Evolutionary conservation across 225 moss, liverwort and hornwort genomes (phyloP).

Genomic region (Ulota crispa): DNA sequence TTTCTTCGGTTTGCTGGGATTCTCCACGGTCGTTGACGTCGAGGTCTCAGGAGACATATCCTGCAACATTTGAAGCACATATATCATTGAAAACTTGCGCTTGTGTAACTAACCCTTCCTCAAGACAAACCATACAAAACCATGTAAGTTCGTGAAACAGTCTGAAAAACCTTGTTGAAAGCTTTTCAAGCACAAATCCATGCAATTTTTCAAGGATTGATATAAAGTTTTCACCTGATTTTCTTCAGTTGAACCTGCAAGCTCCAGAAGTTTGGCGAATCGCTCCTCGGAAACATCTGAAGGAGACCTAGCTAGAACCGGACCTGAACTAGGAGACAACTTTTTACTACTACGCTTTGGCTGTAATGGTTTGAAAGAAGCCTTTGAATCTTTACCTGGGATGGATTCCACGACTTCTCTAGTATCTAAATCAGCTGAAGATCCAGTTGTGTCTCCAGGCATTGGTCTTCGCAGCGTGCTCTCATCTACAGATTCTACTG

Average conservation of each 20-base stretch:
- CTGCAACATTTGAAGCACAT: slow-evolving; percentile 17
- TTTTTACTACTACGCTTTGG: slow-evolving; percentile 17
- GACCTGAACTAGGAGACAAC: slow-evolving; percentile 3
- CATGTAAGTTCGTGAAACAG: background rate
- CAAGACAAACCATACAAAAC: background rate
- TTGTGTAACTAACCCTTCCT: slow-evolving; percentile 1
- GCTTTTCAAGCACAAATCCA: slow-evolving; percentile 3
- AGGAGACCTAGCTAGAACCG: background rate
- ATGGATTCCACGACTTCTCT: slow-evolving; percentile 9
- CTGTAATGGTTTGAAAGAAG: slow-evolving; percentile 18
- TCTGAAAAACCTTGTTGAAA: background rate
- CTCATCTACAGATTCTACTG: slow-evolving; percentile 26
- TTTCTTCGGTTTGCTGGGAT: slow-evolving; percentile 14
- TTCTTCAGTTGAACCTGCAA: slow-evolving; percentile 31
- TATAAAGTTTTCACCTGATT: slow-evolving; percentile 37
- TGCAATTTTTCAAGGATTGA: background rate
- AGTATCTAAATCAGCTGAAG: slow-evolving; percentile 23
- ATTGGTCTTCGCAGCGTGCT: slow-evolving; percentile 52
- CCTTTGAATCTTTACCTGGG: background rate
- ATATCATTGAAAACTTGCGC: background rate
- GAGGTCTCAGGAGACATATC: slow-evolving; percentile 15
- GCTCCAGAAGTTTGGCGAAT: slow-evolving; percentile 45
- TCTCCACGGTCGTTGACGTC: slow-evolving; percentile 2
- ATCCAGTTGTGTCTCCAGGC: slow-evolving; percentile 20
- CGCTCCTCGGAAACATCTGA: slow-evolving; percentile 55